These are phyloP conservation scores for Globisporangium takayamanum DNA, from an alignment of 352 stramenopile genomes.

Conservation along the genomic window DNA sequence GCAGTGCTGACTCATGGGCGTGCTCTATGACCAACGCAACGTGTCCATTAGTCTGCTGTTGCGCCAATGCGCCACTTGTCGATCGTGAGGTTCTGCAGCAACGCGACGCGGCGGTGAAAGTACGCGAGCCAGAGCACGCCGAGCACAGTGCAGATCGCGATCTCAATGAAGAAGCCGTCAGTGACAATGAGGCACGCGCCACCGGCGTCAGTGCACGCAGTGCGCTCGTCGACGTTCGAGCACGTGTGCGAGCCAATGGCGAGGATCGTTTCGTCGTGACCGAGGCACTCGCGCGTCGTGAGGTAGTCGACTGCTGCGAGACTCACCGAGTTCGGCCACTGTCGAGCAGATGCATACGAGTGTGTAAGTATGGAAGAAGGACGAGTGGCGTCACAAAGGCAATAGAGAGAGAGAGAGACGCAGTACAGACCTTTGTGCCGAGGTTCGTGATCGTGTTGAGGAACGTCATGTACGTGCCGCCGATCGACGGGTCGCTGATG, in stretches of 20 bases:
- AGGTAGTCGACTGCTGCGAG: slow-evolving; percentile 78
- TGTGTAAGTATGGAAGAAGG: background rate
- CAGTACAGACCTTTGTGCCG: slow-evolving; percentile 79
- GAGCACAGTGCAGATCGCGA: slow-evolving; percentile 56
- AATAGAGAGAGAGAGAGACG: background rate
- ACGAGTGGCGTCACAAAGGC: background rate
- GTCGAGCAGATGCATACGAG: background rate
- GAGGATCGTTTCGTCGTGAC: slow-evolving; percentile 59
- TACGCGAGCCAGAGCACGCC: slow-evolving; percentile 64
- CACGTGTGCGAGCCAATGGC: slow-evolving; percentile 72
- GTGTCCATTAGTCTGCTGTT: slow-evolving; percentile 23
- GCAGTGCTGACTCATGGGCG: background rate
- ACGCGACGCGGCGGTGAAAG: slow-evolving; percentile 59
- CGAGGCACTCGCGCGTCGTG: slow-evolving; percentile 73
- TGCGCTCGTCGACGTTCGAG: slow-evolving; percentile 63
- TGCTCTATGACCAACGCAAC: background rate
- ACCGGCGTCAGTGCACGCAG: slow-evolving; percentile 43
- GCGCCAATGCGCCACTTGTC: slow-evolving; percentile 69
- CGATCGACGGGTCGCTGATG: slow-evolving; percentile 96
- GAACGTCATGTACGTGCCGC: slow-evolving; percentile 99
- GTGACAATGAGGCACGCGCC: slow-evolving; percentile 71
- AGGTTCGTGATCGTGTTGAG: slow-evolving; percentile 99
- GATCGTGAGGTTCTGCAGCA: slow-evolving; percentile 79
- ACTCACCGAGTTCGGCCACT: slow-evolving; percentile 85
- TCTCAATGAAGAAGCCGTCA: slow-evolving; percentile 82